Evolutionary conservation across 208 protist species (phyloP).

Genomic region (Leishmania lainsoni): DNA sequence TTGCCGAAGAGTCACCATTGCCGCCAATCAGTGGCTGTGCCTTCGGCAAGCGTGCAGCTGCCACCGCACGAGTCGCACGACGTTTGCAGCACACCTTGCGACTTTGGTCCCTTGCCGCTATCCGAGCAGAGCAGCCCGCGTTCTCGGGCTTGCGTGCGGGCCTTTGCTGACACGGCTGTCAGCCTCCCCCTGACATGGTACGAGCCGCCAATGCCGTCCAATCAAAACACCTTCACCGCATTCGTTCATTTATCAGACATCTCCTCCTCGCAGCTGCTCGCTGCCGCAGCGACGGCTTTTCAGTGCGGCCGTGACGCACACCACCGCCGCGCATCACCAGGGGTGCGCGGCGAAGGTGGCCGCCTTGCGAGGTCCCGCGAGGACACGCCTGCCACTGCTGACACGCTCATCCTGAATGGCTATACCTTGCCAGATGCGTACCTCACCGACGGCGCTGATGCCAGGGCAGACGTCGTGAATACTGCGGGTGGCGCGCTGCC

Average conservation of each 20-base stretch:
- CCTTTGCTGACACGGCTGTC: neutral
- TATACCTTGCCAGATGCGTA: neutral
- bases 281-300: neutral
- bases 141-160: neutral
- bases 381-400: constrained; percentile 12
- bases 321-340: neutral
- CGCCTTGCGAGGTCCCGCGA: no score
- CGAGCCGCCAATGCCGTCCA: constrained; percentile 34
- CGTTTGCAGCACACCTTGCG: neutral
- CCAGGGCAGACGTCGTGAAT: neutral
- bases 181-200: constrained; percentile 15
- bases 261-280: constrained; percentile 23
- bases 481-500: neutral
- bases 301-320: neutral
- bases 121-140: constrained; percentile 6
- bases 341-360: neutral
- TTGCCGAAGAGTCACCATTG: neutral
- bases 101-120: neutral
- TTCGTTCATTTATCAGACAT: constrained; percentile 24
- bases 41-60: neutral
- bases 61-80: neutral
- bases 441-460: neutral
- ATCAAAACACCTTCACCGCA: constrained; percentile 27
- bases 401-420: constrained; percentile 8
- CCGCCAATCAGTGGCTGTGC: neutral